These are phyloP conservation scores for Citrullus mucosospermus DNA, from an alignment of 306 rosid genomes.

Conservation along the genomic window DNA sequence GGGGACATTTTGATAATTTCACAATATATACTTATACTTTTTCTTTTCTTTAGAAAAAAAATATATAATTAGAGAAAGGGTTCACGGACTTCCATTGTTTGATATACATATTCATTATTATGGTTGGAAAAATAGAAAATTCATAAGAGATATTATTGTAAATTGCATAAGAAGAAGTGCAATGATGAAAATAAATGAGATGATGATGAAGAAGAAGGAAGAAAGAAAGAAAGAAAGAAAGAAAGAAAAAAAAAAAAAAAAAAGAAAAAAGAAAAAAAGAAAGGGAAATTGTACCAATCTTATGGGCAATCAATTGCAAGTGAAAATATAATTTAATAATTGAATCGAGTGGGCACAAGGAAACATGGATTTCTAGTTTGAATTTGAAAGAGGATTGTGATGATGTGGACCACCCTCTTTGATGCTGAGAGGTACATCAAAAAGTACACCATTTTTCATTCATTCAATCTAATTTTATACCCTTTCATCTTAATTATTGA, in stretches of 20 bases:
- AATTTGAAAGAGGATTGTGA: constrained; percentile 23
- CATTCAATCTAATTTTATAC: neutral
- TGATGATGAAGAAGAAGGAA: constrained; percentile 21
- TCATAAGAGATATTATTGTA: constrained; percentile 38
- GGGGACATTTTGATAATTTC: neutral
- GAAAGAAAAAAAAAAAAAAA: neutral
- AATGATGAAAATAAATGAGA: constrained; percentile 17
- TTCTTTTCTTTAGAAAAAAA: neutral
- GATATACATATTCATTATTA: constrained; percentile 2
- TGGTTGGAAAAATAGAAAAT: neutral
- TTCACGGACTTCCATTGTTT: neutral
- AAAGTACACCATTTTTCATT: neutral
- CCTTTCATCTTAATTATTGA: too few relatives aligned
- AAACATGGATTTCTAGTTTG: constrained; percentile 30
- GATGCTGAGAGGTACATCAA: neutral
- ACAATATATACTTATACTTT: neutral
- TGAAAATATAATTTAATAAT: constrained; percentile 10
- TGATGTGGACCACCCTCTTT: constrained; percentile 40
- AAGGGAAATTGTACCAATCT: constrained; percentile 22
- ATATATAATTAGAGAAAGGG: neutral
- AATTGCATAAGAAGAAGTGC: constrained; percentile 18
- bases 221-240: neutral
- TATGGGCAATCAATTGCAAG: constrained; percentile 34
- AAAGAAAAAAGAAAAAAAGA: neutral
- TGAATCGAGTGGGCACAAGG: constrained; percentile 45